These are phyloP conservation scores for Melastoma malabathricum DNA, from an alignment of 345 rosid species.

Conservation along the genomic window DNA sequence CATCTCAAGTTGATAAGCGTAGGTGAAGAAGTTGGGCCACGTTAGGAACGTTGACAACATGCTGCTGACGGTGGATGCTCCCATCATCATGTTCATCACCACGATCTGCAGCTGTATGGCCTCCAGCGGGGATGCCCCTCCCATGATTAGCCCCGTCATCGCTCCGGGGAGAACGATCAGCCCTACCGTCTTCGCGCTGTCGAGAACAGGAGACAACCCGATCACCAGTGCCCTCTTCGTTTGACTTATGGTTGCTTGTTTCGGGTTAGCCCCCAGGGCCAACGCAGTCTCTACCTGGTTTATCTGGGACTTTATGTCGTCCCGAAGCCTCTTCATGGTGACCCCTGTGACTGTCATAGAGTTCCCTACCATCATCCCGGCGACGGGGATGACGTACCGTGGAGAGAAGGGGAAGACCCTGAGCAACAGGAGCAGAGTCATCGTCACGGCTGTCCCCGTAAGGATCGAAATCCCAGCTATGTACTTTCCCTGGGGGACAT, in stretches of 20 bases:
- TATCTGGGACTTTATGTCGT: constrained; percentile 60
- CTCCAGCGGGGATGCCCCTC: constrained; percentile 78
- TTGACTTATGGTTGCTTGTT: constrained; percentile 59
- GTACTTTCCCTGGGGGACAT: constrained; percentile 62
- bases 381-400: constrained; percentile 63
- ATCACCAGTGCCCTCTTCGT: constrained; percentile 59
- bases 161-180: constrained; percentile 75
- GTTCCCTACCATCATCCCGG: constrained; percentile 94
- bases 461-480: constrained; percentile 63
- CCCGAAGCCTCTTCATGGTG: constrained; percentile 80
- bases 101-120: constrained; percentile 85
- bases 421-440: constrained; percentile 47
- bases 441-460: constrained; percentile 49
- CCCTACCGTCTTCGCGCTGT: constrained; percentile 83
- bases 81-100: constrained; percentile 81
- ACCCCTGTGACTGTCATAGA: constrained; percentile 88
- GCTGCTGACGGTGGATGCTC: constrained; percentile 71
- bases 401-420: constrained; percentile 85
- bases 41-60: constrained; percentile 65
- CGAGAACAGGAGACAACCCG: constrained; percentile 69
- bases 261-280: constrained; percentile 76
- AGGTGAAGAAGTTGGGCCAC: constrained; percentile 90
- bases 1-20: constrained; percentile 52
- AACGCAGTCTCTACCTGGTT: constrained; percentile 73
- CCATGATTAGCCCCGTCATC: constrained; percentile 91